A percentile compares a stretch with the other conserved stretches of the same genome.
Conservation (phyloP, 1,284 basidiomycete genomes). For the Apiotrichum mycotoxinovorans region DNA sequence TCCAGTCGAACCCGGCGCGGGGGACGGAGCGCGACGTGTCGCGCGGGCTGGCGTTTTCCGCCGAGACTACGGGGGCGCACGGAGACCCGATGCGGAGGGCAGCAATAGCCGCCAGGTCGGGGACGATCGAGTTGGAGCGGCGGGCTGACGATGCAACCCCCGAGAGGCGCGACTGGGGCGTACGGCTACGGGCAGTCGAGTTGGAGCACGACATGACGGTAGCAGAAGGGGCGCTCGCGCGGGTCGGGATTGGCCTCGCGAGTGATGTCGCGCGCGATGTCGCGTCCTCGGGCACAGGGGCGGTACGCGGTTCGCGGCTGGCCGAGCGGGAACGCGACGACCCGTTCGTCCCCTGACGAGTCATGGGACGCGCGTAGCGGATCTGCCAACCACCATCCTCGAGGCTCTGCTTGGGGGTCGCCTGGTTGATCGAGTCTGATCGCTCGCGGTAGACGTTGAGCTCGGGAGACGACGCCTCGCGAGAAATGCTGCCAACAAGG, state of each 20-base stretch:
- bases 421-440: conserved; percentile 10
- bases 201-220: conserved; percentile 10
- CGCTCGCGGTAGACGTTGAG: conserved; percentile 5
- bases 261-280: conserved; percentile 5
- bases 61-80: conserved; percentile 7
- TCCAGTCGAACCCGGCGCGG: conserved; percentile 38
- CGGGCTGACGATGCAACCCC: too few relatives aligned
- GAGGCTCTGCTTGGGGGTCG: conserved; percentile 41
- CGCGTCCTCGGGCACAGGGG: conserved; percentile 3
- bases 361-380: conserved; percentile 21
- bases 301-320: conserved; percentile 8
- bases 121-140: background rate
- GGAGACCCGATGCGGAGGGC: conserved; percentile 6
- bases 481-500: background rate
- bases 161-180: conserved; percentile 8
- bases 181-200: conserved; percentile 17
- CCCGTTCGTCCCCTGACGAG: background rate
- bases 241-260: conserved; percentile 16
- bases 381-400: conserved; percentile 39
- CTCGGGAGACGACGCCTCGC: background rate
- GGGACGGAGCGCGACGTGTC: conserved; percentile 18
- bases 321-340: conserved; percentile 10
- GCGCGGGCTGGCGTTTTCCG: conserved; percentile 7
- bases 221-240: conserved; percentile 8
- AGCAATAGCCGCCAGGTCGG: background rate